A percentile compares a stretch with the other conserved stretches of the same genome.
phyloP scores from a whole-genome alignment of 495 filamentous ascomycete species.

The Penicillium atrosanguineum region DNA sequence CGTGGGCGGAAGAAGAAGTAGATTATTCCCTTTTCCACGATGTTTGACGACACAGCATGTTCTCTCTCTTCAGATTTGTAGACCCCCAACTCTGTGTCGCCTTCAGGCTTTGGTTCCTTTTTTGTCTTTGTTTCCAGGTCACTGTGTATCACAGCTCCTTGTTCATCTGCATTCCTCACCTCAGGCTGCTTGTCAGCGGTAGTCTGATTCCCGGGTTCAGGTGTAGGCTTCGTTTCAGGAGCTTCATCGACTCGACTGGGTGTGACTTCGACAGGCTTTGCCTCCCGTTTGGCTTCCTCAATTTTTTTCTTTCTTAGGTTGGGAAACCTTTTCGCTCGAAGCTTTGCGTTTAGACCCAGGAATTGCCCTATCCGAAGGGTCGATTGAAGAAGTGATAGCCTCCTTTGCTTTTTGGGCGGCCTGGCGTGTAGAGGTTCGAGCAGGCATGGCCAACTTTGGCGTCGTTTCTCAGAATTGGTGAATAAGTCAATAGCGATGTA shows the following conservation, averaged over 20 bases:
- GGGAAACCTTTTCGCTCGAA: conserved; percentile 18
- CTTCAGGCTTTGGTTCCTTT: background rate
- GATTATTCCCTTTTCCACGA: conserved; percentile 89
- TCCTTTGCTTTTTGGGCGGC: conserved; percentile 48
- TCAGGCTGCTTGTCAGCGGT: background rate
- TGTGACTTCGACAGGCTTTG: background rate
- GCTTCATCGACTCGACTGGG: background rate
- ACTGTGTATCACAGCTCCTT: background rate
- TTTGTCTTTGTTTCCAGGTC: background rate
- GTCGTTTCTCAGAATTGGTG: background rate
- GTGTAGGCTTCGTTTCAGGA: background rate
- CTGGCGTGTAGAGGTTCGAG: conserved; percentile 41
- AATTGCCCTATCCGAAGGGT: conserved; percentile 20
- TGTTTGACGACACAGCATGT: conserved; percentile 61
- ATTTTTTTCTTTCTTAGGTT: conserved; percentile 38
- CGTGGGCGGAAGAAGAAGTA: conserved; percentile 89
- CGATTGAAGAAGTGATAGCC: conserved; percentile 32
- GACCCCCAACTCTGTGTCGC: conserved; percentile 21
- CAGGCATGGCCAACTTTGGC: conserved; percentile 25
- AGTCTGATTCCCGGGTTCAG: background rate
- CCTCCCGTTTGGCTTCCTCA: conserved; percentile 5
- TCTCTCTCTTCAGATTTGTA: conserved; percentile 48
- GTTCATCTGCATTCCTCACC: background rate
- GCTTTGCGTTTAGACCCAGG: conserved; percentile 39
- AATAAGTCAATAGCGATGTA: background rate